Base-by-base conservation (phyloP, 2,329 filamentous ascomycete species). In the Bipolaris zeicola region DNA sequence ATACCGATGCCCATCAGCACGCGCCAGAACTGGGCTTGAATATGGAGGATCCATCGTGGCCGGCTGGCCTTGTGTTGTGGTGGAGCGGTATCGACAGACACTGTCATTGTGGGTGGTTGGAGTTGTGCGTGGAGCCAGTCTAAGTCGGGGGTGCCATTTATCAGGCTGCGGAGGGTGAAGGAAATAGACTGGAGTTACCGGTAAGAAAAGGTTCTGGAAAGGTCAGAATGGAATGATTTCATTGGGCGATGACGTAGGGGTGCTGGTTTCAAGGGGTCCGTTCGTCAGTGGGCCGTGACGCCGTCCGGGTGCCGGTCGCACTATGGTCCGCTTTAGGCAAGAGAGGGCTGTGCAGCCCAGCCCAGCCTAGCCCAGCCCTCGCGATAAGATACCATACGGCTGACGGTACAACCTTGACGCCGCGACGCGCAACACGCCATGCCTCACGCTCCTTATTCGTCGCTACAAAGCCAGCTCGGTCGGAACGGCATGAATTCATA, bases 1-100 rank as follows among this genome's bases (percentile, higher is more conserved):
- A 90, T 90, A 68, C 87, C 88, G 54, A 90, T 81, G 55, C 80
- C 81, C 83, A 90, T 89, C 39, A 90, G 79, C 53, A 83, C 81
- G 50, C 89, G 83, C 87, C 87, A 90, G 71, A 87, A 83, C 26
- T 81, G 76, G 44, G 89, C 88, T 71, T 89, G 83, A 50, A 87
- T 64, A 52, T 83, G 82, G 10, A 91, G 81, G 67, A 85, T 82
- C 80, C 83, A 85, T 76, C 87, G 82, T 34, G 80, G 77, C 14
- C 78, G 78, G 34, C 52, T 65, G 55, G 64, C 69, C 36, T 49
- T 52, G 22, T 64, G 60, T 65, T 70, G 49, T 31, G 52, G 51
- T 58, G 52, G 51, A 57, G 55, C 24, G 13, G 38, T 24, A 11
- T 56, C 54, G 26, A 47, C 49, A 5, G 52, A 38, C 5, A 44